These are phyloP conservation scores for Populus deltoides DNA, from an alignment of 345 rosid species.

Conservation along the genomic window DNA sequence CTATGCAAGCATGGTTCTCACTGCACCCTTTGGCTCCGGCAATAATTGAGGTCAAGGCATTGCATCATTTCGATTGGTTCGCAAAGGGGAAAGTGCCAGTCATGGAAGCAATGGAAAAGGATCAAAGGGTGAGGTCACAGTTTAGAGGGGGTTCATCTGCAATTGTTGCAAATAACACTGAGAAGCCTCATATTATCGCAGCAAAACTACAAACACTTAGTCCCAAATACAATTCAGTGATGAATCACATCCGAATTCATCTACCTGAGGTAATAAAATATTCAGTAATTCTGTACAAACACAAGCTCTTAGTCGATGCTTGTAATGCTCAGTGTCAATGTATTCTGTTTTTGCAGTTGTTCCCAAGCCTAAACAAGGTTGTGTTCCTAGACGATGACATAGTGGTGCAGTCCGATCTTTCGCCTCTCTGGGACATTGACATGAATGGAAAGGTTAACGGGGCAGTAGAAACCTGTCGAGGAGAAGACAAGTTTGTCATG, in stretches of 20 bases:
- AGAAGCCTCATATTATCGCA: constrained; percentile 73
- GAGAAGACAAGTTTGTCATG: constrained; percentile 80
- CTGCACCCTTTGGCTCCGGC: constrained; percentile 80
- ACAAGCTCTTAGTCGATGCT: not conserved
- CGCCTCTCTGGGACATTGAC: constrained; percentile 88
- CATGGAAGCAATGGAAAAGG: constrained; percentile 96
- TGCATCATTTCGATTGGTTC: constrained; percentile 98
- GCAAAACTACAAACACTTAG: constrained; percentile 92
- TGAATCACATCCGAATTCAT: constrained; percentile 92
- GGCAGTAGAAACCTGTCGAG: constrained; percentile 86
- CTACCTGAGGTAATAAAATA: constrained; percentile 68
- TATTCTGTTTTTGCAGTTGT: constrained; percentile 55
- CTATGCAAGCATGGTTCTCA: constrained; percentile 99
- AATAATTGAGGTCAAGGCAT: constrained; percentile 82
- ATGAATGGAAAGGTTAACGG: constrained; percentile 93
- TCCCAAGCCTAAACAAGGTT: constrained; percentile 81
- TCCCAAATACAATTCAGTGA: constrained; percentile 87
- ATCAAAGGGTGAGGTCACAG: constrained; percentile 74
- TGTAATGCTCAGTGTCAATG: not conserved
- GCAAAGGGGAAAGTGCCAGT: constrained; percentile 93
- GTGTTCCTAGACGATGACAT: constrained; percentile 94
- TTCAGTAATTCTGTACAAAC: not conserved
- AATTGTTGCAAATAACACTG: constrained; percentile 61
- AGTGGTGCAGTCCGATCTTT: constrained; percentile 86
- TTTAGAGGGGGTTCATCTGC: constrained; percentile 96